Evolutionary conservation across 1,139 yeast species (phyloP).

Genomic region (Geotrichum klebahnii): DNA sequence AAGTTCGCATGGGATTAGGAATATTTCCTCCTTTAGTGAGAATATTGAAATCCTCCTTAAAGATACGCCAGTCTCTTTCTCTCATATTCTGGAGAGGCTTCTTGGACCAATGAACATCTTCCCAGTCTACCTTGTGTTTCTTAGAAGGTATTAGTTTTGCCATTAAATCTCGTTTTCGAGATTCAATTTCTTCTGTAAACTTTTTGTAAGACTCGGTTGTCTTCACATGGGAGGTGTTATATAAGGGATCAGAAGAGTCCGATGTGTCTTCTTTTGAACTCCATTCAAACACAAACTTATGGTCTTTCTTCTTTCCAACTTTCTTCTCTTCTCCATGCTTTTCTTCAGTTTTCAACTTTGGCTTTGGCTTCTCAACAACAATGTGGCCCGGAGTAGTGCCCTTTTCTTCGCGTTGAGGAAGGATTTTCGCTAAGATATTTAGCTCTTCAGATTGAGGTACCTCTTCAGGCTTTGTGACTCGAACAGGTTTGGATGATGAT

Average conservation of each 20-base stretch:
- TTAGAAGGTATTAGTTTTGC: conserved; percentile 21
- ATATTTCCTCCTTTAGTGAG: conserved; percentile 51
- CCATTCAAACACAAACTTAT: conserved; percentile 68
- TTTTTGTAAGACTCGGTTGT: conserved; percentile 28
- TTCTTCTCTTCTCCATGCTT: not conserved
- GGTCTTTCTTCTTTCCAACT: conserved; percentile 22
- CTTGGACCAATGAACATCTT: conserved; percentile 62
- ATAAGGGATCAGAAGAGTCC: conserved; percentile 45
- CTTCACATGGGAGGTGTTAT: conserved; percentile 16
- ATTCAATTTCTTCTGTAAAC: conserved; percentile 33
- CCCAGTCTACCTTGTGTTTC: conserved; percentile 25
- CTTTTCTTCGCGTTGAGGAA: conserved; percentile 5
- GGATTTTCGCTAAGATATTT: not conserved
- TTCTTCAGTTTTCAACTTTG: not conserved
- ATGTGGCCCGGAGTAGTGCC: not conserved
- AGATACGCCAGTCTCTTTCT: conserved; percentile 82
- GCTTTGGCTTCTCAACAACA: not conserved
- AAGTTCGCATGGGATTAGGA: conserved; percentile 62
- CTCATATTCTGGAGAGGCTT: conserved; percentile 66
- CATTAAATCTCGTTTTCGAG: conserved; percentile 18
- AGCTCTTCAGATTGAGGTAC: not conserved
- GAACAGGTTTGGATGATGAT: not conserved
- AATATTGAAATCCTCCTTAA: conserved; percentile 74
- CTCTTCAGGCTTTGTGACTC: not conserved
- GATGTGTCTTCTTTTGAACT: conserved; percentile 62